phyloP scores from a whole-genome alignment of 192 early-diverging fungal genomes.

The Coemansia sp. region DNA sequence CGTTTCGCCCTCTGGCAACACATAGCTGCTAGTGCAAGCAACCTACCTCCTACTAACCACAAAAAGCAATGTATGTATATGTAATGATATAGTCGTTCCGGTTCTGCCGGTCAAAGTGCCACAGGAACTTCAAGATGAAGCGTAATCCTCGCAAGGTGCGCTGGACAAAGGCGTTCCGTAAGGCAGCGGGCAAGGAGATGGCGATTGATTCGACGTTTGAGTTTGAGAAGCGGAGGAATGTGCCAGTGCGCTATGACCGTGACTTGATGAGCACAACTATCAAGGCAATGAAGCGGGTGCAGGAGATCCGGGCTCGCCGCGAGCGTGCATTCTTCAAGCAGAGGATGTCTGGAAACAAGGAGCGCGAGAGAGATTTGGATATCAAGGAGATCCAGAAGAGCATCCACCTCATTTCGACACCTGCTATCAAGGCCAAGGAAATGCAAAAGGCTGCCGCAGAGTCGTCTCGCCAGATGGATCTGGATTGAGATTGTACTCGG shows the following conservation, averaged over 20 bases:
- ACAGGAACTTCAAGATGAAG: slow-evolving; percentile 99
- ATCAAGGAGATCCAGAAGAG: slow-evolving; percentile 80
- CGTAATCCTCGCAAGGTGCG: slow-evolving; percentile 98
- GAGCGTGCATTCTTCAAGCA: slow-evolving; percentile 94
- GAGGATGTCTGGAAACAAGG: slow-evolving; percentile 87
- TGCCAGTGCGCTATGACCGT: slow-evolving; percentile 97
- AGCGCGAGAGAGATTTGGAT: slow-evolving; percentile 76
- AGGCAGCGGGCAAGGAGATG: slow-evolving; percentile 99
- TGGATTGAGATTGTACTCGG: slow-evolving; percentile 27
- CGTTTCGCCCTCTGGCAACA: neutral
- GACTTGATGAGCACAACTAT: slow-evolving; percentile 96
- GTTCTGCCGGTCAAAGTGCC: slow-evolving; percentile 98
- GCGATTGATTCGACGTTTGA: slow-evolving; percentile 96
- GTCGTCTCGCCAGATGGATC: slow-evolving; percentile 55
- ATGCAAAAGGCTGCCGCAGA: slow-evolving; percentile 43
- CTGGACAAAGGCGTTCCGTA: slow-evolving; percentile 99
- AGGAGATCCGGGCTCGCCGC: slow-evolving; percentile 92
- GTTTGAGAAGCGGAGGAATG: slow-evolving; percentile 98
- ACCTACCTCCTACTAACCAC: neutral
- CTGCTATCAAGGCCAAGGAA: slow-evolving; percentile 44
- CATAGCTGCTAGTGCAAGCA: neutral
- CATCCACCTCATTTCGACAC: slow-evolving; percentile 79
- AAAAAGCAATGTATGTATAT: slow-evolving; percentile 6
- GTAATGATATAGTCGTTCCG: slow-evolving; percentile 74
- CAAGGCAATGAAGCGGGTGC: slow-evolving; percentile 98